Evolutionary conservation across 352 stramenopile species (phyloP), one percentile per base, ranked within the genome.

Genomic region (Globisporangium okanoganense): DNA sequence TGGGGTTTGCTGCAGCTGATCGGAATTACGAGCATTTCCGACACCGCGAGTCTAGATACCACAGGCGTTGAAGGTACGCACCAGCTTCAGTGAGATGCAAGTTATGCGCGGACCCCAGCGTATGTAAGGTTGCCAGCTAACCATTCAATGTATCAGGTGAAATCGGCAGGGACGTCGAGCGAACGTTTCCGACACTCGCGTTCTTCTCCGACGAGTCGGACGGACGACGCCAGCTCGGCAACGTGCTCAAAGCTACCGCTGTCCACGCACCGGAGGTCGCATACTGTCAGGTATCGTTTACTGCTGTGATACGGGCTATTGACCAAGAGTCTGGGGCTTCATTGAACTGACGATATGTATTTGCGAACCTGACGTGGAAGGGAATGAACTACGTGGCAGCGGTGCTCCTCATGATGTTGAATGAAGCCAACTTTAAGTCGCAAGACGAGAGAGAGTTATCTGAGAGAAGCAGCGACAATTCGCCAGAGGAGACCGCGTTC

Each of bases 361-460:
- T 44, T 22, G 18, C 18, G 18, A 45, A 45, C 40, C 20, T n/a
- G 40, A 22, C 18, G 16, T 45, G 14, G 12, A 36, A 92, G 81
- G 85, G 85, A 5, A 95, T 95, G 85, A 95, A 93, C 65, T 95
- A 92, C 66, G 82, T 93, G 24, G 83, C 81, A 0, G 85, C 80
- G 25, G 67, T 71, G 10, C 54, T 91, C 2, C 56, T 95, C 41
- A 61, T 91, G 24, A 55, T 82, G 20, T 64, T 85, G 43, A 78
- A 72, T 50, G 64, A 70, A 18, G 24, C 16, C 5, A 24, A 25
- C 3, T 16, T 22, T 14, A 40, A 60, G 35, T 33, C 27, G 0
- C 35, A 48, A n/a, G 40, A 45, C 16, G 35, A 61, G 45, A 9
- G 20, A 1, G 27, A 33, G 4, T 20, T 16, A 6, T 64, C 13